A percentile compares a stretch with the other conserved stretches of the same genome.
Conservation (phyloP, 495 filamentous ascomycete species). For the Tuber indicum region DNA sequence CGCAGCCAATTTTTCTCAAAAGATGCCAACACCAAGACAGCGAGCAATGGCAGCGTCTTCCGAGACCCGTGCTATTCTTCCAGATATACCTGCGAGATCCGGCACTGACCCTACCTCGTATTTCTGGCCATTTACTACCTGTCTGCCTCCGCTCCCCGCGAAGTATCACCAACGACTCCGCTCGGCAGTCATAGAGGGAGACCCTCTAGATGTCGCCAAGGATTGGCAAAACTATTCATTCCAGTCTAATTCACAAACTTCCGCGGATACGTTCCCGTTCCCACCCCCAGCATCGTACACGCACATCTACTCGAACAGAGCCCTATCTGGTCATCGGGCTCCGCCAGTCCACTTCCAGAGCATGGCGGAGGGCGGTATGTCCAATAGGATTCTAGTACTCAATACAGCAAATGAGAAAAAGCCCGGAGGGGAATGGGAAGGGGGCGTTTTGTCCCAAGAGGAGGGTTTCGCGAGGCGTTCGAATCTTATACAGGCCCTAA, state of each 20-base stretch:
- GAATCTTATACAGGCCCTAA: constrained; percentile 60
- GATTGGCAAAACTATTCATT: constrained; percentile 49
- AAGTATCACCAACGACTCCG: constrained; percentile 36
- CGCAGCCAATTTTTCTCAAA: background rate
- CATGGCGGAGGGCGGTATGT: constrained; percentile 26
- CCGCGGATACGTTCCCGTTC: constrained; percentile 13
- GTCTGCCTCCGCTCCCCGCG: constrained; percentile 32
- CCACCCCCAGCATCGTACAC: background rate
- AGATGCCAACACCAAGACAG: constrained; percentile 36
- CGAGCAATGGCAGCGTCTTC: constrained; percentile 19
- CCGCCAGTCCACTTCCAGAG: constrained; percentile 23
- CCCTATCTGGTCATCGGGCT: constrained; percentile 16
- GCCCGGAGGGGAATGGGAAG: constrained; percentile 71
- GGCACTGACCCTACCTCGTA: constrained; percentile 45
- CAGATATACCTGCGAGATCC: constrained; percentile 17
- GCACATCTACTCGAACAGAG: background rate
- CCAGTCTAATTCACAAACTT: background rate
- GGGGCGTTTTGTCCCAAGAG: constrained; percentile 62
- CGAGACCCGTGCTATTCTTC: constrained; percentile 18
- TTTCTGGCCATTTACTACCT: constrained; percentile 42
- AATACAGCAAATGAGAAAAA: constrained; percentile 70
- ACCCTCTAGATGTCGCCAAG: constrained; percentile 63
- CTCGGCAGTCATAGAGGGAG: constrained; percentile 54
- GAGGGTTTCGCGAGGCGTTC: constrained; percentile 65
- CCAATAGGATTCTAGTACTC: constrained; percentile 56